Percentiles rank a stretch among this genome's conserved stretches.
phyloP scores from a whole-genome alignment of 768 basidiomycete genomes.

The Psilocybe cyanescens region DNA sequence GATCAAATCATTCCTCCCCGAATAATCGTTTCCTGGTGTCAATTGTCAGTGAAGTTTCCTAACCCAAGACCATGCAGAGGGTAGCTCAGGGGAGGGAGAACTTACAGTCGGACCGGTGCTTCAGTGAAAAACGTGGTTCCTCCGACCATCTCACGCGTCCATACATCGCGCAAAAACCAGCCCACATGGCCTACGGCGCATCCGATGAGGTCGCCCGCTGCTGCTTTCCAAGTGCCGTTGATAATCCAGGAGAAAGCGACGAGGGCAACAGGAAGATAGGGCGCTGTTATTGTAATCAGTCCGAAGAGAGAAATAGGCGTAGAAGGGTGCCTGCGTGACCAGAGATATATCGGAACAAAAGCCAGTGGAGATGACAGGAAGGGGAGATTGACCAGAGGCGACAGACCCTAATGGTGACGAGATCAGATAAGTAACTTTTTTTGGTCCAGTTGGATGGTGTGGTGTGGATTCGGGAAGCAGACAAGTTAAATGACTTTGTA shows the following conservation, averaged over 20 bases:
- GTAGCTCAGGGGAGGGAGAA: conserved; percentile 21
- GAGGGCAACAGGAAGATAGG: conserved; percentile 92
- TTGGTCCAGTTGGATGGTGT: conserved; percentile 2
- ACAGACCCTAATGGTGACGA: conserved; percentile 58
- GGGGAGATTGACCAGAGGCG: conserved; percentile 88
- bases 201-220: conserved; percentile 80
- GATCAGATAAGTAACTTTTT: not conserved
- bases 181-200: conserved; percentile 87
- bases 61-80: not conserved
- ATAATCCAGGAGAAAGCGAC: conserved; percentile 86
- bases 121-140: conserved; percentile 74
- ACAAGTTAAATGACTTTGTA: conserved; percentile 10
- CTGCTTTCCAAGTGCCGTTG: conserved; percentile 84
- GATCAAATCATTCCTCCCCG: conserved; percentile 29
- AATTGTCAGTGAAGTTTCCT: not conserved
- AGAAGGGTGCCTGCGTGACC: conserved; percentile 93
- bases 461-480: not conserved
- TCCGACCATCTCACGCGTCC: conserved; percentile 87
- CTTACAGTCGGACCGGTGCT: conserved; percentile 72
- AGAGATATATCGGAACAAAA: conserved; percentile 95
- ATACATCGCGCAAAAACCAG: conserved; percentile 86
- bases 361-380: conserved; percentile 93
- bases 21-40: conserved; percentile 63
- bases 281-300: conserved; percentile 91
- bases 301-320: conserved; percentile 98